Conservation (phyloP, 1,139 yeast genomes). For the Suhomyces yuchorum region DNA sequence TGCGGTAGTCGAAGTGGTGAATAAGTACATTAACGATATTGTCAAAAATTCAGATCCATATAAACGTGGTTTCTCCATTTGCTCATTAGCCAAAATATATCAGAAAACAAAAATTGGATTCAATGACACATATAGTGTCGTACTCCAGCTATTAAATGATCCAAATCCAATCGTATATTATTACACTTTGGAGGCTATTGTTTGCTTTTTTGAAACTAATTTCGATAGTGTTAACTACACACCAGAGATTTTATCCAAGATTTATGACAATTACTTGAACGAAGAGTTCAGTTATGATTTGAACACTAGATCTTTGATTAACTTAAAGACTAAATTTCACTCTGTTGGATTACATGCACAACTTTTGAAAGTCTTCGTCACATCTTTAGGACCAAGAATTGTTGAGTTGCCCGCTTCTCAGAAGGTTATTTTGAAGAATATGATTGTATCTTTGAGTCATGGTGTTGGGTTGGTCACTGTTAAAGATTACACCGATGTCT, state of each 20-base stretch:
- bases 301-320: slow-evolving; percentile 27
- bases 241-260: slow-evolving; percentile 45
- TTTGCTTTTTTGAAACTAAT: slow-evolving; percentile 57
- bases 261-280: slow-evolving; percentile 50
- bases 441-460: slow-evolving; percentile 34
- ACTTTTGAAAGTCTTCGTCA: slow-evolving; percentile 35
- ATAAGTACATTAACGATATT: slow-evolving; percentile 59
- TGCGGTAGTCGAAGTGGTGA: slow-evolving; percentile 49
- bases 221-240: slow-evolving; percentile 51
- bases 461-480: slow-evolving; percentile 38
- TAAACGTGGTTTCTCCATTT: slow-evolving; percentile 63
- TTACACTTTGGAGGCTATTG: slow-evolving; percentile 65
- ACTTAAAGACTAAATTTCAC: slow-evolving; percentile 33
- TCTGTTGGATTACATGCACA: slow-evolving; percentile 27
- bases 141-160: slow-evolving; percentile 65
- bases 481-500: slow-evolving; percentile 32
- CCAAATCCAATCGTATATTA: slow-evolving; percentile 84
- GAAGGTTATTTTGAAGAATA: slow-evolving; percentile 29
- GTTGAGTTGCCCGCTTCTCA: slow-evolving; percentile 25
- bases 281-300: slow-evolving; percentile 51
- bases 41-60: slow-evolving; percentile 59
- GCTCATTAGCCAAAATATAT: slow-evolving; percentile 63
- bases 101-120: slow-evolving; percentile 39
- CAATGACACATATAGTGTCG: slow-evolving; percentile 53
- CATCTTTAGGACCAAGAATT: slow-evolving; percentile 44